Base-by-base conservation (phyloP, 1,284 basidiomycete genomes). In the Ceratobasidium sp. region DNA sequence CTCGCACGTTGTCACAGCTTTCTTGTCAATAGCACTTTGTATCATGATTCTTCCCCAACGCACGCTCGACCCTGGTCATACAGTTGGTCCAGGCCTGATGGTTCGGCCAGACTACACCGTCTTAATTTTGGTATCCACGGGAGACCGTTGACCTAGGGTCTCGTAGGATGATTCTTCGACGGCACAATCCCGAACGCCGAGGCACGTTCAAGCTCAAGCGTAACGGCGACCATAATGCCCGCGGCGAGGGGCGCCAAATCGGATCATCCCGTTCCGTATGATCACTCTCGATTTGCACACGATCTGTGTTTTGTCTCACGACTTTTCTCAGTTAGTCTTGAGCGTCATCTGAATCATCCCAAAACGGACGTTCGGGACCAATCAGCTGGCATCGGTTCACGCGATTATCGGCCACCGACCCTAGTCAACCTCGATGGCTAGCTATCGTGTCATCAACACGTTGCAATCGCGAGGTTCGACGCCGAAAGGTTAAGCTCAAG, bases 401-500 rank as follows among this genome's bases (percentile, higher is more conserved):
- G 20, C 45, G 56, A 33, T 37, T 33, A 58, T 49, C n/a, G 61
- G 26, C 49, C n/a, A 53, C 49, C 49, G 61, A 63, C 61, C 61
- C 61, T 63, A 11, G 17, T 6, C 33, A 26, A 28, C 13, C 61
- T 66, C 64, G 64, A 66, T 66, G 49, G 45, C 26, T 17, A 66
- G 49, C 64, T 66, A 66, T 66, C 64, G 47, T 66, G 31, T 28
- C 64, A 66, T 49, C 64, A 53, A 49, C 64, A 66, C 64, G 64
- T 66, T 66, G 64, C 33, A 51, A 37, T 53, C 64, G 45, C 49
- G 64, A 45, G 64, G 64, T 66, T 66, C 45, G 64, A 31, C 35
- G 35, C 31, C 28, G 31, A 11, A 15, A 33, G 31, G 28, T 66
- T 66, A 66, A n/a, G 64, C 45, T 66, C 64, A 37, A 33, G 64